phyloP scores from a whole-genome alignment of 2,329 filamentous ascomycete genomes.

The Phaeosphaeria sp. region DNA sequence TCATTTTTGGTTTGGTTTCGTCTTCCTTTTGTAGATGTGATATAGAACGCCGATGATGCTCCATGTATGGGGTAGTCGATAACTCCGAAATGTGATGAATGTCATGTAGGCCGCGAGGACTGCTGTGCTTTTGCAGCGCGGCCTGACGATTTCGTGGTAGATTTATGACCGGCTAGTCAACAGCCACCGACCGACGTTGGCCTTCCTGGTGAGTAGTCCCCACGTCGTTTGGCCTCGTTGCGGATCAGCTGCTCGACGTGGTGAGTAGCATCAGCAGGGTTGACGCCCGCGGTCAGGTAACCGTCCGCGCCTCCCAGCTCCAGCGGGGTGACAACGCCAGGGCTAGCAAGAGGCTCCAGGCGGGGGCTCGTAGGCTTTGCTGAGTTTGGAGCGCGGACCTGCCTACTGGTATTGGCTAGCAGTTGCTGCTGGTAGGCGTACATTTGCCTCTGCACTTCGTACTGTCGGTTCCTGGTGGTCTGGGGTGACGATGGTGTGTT shows the following conservation, averaged over 20 bases:
- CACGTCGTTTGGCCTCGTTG: slow-evolving; percentile 50
- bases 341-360: slow-evolving; percentile 58
- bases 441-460: slow-evolving; percentile 58
- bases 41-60: slow-evolving; percentile 46
- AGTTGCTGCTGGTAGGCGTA: slow-evolving; percentile 57
- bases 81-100: slow-evolving; percentile 17
- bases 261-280: slow-evolving; percentile 44
- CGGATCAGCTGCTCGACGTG: slow-evolving; percentile 57
- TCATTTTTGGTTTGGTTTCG: slow-evolving; percentile 5
- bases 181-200: slow-evolving; percentile 38
- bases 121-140: slow-evolving; percentile 5
- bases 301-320: slow-evolving; percentile 54
- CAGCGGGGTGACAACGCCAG: slow-evolving; percentile 61
- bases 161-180: slow-evolving; percentile 34
- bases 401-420: slow-evolving; percentile 38
- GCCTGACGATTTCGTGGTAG: slow-evolving; percentile 6
- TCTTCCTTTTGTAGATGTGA: slow-evolving; percentile 16
- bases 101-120: background rate
- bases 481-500: slow-evolving; percentile 54
- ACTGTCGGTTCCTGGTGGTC: slow-evolving; percentile 49
- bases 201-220: slow-evolving; percentile 41
- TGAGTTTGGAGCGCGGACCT: slow-evolving; percentile 25
- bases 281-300: slow-evolving; percentile 56
- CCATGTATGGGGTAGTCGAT: slow-evolving; percentile 15
- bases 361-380: slow-evolving; percentile 56